Conservation (phyloP, 345 rosid genomes). For the Barbarea vulgaris region DNA sequence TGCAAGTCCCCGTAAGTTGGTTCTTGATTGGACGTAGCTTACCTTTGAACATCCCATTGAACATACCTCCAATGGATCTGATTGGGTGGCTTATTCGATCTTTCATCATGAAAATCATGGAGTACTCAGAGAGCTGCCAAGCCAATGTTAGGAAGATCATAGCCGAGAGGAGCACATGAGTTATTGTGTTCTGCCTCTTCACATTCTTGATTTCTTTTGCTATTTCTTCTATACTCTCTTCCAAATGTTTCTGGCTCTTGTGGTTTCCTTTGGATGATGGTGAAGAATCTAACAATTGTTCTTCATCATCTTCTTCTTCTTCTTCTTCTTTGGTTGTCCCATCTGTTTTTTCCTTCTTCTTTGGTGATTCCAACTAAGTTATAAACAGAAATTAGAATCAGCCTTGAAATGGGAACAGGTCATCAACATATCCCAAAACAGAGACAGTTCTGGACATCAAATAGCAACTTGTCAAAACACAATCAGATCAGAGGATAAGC, state of each 20-base stretch:
- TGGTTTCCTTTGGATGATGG: constrained; percentile 18
- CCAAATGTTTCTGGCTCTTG: constrained; percentile 3
- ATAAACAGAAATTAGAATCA: constrained; percentile 8
- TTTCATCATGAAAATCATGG: constrained; percentile 59
- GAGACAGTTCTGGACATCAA: neutral
- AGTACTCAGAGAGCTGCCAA: constrained; percentile 84
- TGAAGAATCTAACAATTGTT: constrained; percentile 4
- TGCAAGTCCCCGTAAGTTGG: constrained; percentile 19
- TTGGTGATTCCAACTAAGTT: constrained; percentile 55
- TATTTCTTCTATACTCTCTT: constrained; percentile 47
- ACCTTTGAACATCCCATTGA: constrained; percentile 47
- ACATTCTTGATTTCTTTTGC: constrained; percentile 60
- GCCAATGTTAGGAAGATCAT: constrained; percentile 64
- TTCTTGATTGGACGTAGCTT: constrained; percentile 25
- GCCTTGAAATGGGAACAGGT: constrained; percentile 1
- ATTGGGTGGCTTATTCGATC: constrained; percentile 67
- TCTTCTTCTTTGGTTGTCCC: constrained; percentile 19
- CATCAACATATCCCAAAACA: neutral
- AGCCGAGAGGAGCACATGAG: constrained; percentile 70
- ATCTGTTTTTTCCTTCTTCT: constrained; percentile 2
- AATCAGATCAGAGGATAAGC: neutral
- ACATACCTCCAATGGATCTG: constrained; percentile 54
- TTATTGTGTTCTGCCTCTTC: constrained; percentile 66
- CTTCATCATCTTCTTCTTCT: constrained; percentile 26
- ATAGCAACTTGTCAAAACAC: neutral